These are phyloP conservation scores for Fusarium lyarnte DNA, from an alignment of 2,329 filamentous ascomycete species.

Conservation along the genomic window DNA sequence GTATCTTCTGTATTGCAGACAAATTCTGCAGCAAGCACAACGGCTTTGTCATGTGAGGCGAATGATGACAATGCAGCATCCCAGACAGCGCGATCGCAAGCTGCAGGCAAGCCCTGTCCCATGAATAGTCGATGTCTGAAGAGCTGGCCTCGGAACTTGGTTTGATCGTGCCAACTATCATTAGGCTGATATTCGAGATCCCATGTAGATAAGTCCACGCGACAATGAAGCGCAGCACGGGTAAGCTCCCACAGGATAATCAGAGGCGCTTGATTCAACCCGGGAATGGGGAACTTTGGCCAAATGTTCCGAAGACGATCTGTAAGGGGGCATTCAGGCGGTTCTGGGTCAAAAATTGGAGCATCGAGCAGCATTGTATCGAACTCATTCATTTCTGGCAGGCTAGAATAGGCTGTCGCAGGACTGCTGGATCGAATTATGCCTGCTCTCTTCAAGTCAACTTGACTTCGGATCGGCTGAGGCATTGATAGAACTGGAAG, in stretches of 20 bases:
- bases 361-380: slow-evolving; percentile 3
- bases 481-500: slow-evolving; percentile 4
- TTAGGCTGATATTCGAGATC: slow-evolving; percentile 48
- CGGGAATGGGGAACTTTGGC: slow-evolving; percentile 52
- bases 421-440: slow-evolving; percentile 17
- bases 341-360: background rate
- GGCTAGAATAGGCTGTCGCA: slow-evolving; percentile 30
- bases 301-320: slow-evolving; percentile 50
- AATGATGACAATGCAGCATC: slow-evolving; percentile 52
- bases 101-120: slow-evolving; percentile 59
- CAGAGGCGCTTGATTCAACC: slow-evolving; percentile 57
- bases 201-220: slow-evolving; percentile 51
- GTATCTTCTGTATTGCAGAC: slow-evolving; percentile 47
- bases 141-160: slow-evolving; percentile 54
- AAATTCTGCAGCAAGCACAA: slow-evolving; percentile 57
- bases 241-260: slow-evolving; percentile 63
- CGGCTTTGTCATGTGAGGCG: slow-evolving; percentile 47
- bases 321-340: slow-evolving; percentile 16
- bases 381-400: slow-evolving; percentile 27
- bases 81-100: slow-evolving; percentile 58
- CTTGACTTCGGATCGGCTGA: background rate
- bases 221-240: slow-evolving; percentile 58
- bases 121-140: slow-evolving; percentile 51
- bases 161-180: slow-evolving; percentile 56
- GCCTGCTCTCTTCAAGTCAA: background rate